These are phyloP conservation scores for Zoysia matrella DNA, from an alignment of 202 grass and related monocot species.

Conservation along the genomic window DNA sequence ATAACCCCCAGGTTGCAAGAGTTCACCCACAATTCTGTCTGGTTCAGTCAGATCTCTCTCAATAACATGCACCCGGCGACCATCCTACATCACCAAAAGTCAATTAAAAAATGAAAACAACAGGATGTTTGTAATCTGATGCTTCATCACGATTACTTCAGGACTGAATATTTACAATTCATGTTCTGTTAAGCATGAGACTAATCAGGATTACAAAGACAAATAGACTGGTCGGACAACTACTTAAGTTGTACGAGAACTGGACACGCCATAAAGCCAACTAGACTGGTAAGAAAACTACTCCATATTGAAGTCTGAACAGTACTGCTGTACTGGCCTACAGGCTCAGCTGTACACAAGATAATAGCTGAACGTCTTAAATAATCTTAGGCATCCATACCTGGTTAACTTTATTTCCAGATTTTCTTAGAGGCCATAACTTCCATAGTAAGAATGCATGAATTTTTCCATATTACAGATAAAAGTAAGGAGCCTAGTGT, in stretches of 20 bases:
- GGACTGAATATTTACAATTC: neutral
- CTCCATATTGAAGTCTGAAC: neutral
- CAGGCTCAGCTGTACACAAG: neutral
- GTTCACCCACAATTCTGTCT: conserved; percentile 95
- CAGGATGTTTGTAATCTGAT: neutral
- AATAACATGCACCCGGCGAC: conserved; percentile 80
- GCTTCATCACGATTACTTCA: neutral
- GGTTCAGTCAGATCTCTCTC: conserved; percentile 97
- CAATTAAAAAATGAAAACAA: conserved; percentile 26
- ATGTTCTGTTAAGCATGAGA: conserved; percentile 18
- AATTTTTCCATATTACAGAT: neutral
- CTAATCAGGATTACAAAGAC: neutral
- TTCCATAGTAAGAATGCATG: neutral
- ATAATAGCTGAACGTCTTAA: neutral
- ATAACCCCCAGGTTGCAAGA: conserved; percentile 95
- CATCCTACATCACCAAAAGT: conserved; percentile 66
- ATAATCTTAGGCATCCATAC: neutral
- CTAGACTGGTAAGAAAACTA: neutral
- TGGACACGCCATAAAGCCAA: neutral
- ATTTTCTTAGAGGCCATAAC: neutral
- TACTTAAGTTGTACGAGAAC: neutral
- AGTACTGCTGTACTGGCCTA: neutral
- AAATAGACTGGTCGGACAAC: neutral
- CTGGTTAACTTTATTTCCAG: neutral
- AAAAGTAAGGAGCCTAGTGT: neutral